A percentile compares a stretch with the other conserved stretches of the same genome.
Conservation (phyloP, 140 eudicot species). For the Eryngium alpinum region DNA sequence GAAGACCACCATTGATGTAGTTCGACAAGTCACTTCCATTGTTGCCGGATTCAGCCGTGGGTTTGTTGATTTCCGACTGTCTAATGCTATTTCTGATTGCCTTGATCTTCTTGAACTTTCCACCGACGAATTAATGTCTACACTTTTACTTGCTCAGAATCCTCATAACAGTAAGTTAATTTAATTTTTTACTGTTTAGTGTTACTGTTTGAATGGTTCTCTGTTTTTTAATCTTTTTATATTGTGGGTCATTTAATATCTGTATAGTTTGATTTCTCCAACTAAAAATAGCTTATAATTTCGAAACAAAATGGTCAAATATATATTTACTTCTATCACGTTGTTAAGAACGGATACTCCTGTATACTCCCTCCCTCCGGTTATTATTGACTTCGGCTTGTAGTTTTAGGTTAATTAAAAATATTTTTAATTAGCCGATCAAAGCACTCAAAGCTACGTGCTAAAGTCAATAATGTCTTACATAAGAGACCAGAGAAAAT, state of each 20-base stretch:
- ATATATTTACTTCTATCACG: no score
- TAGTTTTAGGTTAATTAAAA: no score
- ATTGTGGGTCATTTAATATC: not conserved
- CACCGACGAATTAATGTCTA: constrained; percentile 51
- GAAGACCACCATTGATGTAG: constrained; percentile 46
- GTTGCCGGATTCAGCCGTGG: constrained; percentile 37
- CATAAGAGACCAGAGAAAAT: no score
- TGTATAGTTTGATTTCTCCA: not conserved
- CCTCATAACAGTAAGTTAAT: constrained; percentile 24
- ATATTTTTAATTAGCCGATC: no score
- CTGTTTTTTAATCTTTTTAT: not conserved
- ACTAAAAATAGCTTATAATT: not conserved
- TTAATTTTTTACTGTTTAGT: not conserved
- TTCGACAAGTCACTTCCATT: constrained; percentile 44
- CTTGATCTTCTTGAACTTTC: constrained; percentile 79
- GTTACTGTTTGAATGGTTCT: not conserved
- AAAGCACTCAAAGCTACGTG: no score
- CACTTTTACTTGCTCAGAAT: constrained; percentile 54
- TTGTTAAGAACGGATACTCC: no score
- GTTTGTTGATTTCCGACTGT: constrained; percentile 46
- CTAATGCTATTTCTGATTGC: constrained; percentile 71
- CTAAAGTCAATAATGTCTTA: no score
- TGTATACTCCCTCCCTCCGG: no score
- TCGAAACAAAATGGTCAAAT: no score
- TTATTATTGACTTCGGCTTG: no score